Percentiles rank a stretch among this genome's conserved stretches.
Evolutionary conservation across 2,329 filamentous ascomycete genomes (phyloP).

Genomic region (Escovopsis weberi): DNA sequence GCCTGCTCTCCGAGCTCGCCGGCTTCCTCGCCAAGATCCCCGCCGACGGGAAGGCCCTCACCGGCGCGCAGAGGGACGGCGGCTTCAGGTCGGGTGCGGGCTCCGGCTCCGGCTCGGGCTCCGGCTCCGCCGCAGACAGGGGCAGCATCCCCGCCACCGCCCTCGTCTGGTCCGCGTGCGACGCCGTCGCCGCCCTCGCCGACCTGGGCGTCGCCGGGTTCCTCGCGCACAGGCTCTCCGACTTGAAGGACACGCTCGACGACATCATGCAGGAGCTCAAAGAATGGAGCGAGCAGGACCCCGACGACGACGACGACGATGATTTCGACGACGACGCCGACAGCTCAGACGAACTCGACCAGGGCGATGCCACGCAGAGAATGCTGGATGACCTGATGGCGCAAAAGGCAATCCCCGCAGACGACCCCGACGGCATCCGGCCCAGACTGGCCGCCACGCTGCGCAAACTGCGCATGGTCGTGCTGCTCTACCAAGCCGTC

Average conservation of each 20-base stretch:
- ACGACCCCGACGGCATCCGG: slow-evolving; percentile 49
- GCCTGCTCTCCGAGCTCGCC: slow-evolving; percentile 47
- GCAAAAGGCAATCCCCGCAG: slow-evolving; percentile 44
- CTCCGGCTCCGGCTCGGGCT: too few relatives aligned
- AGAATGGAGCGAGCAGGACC: slow-evolving; percentile 68
- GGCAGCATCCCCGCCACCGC: slow-evolving; percentile 54
- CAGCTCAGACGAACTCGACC: slow-evolving; percentile 12
- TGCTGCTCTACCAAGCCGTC: slow-evolving; percentile 54
- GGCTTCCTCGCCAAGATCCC: slow-evolving; percentile 47
- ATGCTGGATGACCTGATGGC: slow-evolving; percentile 57
- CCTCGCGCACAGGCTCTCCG: slow-evolving; percentile 55
- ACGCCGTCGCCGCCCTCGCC: slow-evolving; percentile 51
- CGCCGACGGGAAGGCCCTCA: slow-evolving; percentile 38
- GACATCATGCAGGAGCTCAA: slow-evolving; percentile 78
- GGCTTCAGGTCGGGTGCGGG: slow-evolving; percentile 14
- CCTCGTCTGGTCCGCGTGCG: slow-evolving; percentile 71
- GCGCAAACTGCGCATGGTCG: slow-evolving; percentile 51
- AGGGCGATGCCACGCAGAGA: slow-evolving; percentile 30
- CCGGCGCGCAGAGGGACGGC: slow-evolving; percentile 11
- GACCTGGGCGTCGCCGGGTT: slow-evolving; percentile 54
- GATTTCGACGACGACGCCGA: slow-evolving; percentile 22
- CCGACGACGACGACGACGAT: slow-evolving; percentile 42
- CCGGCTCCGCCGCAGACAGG: slow-evolving; percentile 21
- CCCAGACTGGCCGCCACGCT: slow-evolving; percentile 49
- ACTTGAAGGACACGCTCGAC: slow-evolving; percentile 60